Base-by-base conservation (phyloP, 495 filamentous ascomycete species). In the Acidomyces sp. region DNA sequence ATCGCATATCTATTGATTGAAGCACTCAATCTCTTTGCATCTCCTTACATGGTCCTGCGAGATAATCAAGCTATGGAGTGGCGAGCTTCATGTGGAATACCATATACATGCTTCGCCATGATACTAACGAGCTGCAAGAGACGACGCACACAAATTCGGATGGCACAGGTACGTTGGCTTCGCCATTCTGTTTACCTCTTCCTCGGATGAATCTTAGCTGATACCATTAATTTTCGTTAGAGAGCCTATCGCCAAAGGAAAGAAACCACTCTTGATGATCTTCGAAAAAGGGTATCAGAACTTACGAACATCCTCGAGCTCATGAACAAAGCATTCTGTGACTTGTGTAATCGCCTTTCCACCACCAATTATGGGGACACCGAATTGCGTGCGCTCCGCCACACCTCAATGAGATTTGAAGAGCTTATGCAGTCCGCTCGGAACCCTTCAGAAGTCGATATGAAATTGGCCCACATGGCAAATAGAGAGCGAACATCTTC, bases 71-170 rank as follows among this genome's bases (percentile, higher is more conserved):
- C n/a, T n/a, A n/a, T n/a, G n/a, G n/a, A n/a, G n/a, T n/a, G n/a
- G n/a, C n/a, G n/a, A n/a, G n/a, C n/a, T n/a, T 19, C 9, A 6
- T n/a, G 18, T 37, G 22, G 26, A 17, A 18, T 26, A 3, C 12
- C 45, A 26, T 34, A 31, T 16, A 27, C n/a, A 39, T 29, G 29
- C 24, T 26, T n/a, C n/a, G n/a, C n/a, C n/a, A n/a, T n/a, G n/a
- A n/a, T n/a, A n/a, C n/a, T n/a, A n/a, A n/a, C n/a, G n/a, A n/a
- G n/a, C n/a, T n/a, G n/a, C n/a, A n/a, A n/a, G n/a, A n/a, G n/a
- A n/a, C 75, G 85, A 24, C 72, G 85, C 36, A 86, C 80, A n/a
- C 85, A 93, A 60, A 87, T 88, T 39, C 75, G 85, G 26, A 68
- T 90, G 40, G 85, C 85, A 7, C 85, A 93, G n/a, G n/a, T n/a